Evolutionary conservation across 768 basidiomycete genomes (phyloP).

Genomic region (Hygrocybe coccinea): DNA sequence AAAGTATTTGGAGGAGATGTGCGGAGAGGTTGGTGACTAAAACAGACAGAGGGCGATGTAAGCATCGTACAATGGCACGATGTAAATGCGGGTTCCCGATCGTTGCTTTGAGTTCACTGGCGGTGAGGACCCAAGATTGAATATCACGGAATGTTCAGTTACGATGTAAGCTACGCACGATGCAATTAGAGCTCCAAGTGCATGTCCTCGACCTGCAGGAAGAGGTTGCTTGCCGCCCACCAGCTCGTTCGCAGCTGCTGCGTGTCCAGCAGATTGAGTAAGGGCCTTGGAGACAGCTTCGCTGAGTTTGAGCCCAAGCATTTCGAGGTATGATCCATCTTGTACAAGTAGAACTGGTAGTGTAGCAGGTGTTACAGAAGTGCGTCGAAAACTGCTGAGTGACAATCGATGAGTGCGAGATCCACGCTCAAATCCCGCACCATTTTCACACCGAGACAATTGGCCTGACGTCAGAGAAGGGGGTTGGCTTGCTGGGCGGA

Average conservation of each 20-base stretch:
- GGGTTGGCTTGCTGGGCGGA: constrained; percentile 59
- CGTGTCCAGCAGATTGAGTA: constrained; percentile 51
- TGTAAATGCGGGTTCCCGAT: constrained; percentile 60
- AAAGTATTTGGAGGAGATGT: constrained; percentile 59
- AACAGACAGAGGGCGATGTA: constrained; percentile 75
- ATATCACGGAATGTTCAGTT: constrained; percentile 10
- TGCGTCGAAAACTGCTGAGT: constrained; percentile 53
- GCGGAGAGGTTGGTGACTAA: constrained; percentile 65
- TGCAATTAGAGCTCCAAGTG: constrained; percentile 63
- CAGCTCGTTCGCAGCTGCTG: constrained; percentile 46
- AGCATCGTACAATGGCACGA: constrained; percentile 63
- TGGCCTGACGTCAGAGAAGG: constrained; percentile 52
- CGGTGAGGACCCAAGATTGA: constrained; percentile 15
- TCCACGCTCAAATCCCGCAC: constrained; percentile 38
- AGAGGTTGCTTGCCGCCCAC: constrained; percentile 67
- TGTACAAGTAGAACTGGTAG: constrained; percentile 51
- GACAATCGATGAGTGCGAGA: constrained; percentile 47
- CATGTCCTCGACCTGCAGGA: constrained; percentile 65
- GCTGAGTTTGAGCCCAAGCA: constrained; percentile 69
- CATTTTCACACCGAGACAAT: constrained; percentile 36
- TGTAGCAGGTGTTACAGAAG: constrained; percentile 38
- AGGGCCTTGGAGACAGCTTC: constrained; percentile 78
- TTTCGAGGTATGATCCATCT: constrained; percentile 77
- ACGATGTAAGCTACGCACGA: constrained; percentile 46
- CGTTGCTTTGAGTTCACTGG: constrained; percentile 65